Percentiles rank a stretch among this genome's conserved stretches.
These are phyloP conservation scores for Platanus orientalis DNA, from an alignment of 164 flowering plant species.

Conservation along the genomic window DNA sequence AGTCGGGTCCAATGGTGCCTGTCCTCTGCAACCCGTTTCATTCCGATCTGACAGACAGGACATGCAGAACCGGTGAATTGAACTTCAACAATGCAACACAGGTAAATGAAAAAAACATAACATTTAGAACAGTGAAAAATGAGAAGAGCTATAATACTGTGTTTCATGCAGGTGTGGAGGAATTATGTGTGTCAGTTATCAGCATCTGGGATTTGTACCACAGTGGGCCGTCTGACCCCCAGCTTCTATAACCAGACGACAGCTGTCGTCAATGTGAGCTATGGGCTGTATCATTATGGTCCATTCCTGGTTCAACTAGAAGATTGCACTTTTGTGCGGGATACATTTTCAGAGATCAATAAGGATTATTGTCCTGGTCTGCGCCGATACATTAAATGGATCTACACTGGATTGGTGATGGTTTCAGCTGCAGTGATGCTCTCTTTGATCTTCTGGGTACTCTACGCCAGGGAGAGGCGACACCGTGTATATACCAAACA, in stretches of 20 bases:
- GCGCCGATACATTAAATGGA: conserved; percentile 43
- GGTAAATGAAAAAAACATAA: conserved; percentile 29
- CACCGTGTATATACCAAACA: conserved; percentile 64
- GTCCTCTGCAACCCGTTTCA: conserved; percentile 62
- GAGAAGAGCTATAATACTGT: background rate
- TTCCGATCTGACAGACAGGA: conserved; percentile 30
- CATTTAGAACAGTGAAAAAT: background rate
- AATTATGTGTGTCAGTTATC: conserved; percentile 39
- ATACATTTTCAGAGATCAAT: conserved; percentile 47
- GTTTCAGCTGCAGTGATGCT: conserved; percentile 85
- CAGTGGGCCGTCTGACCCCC: conserved; percentile 73
- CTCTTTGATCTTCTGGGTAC: conserved; percentile 80
- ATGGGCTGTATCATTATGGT: conserved; percentile 51
- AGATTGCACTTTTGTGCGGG: conserved; percentile 79
- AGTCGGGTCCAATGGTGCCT: conserved; percentile 68
- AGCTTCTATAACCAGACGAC: conserved; percentile 45
- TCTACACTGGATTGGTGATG: conserved; percentile 63
- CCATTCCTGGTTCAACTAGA: conserved; percentile 59
- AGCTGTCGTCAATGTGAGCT: conserved; percentile 65
- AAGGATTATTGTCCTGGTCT: conserved; percentile 57
- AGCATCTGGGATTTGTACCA: conserved; percentile 33
- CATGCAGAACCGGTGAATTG: conserved; percentile 50
- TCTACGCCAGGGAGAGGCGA: conserved; percentile 78
- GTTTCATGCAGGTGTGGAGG: conserved; percentile 28
- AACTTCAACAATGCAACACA: conserved; percentile 44